Evolutionary conservation across 2,329 filamentous ascomycete genomes (phyloP).

Genomic region (Zymoseptoria tritici): DNA sequence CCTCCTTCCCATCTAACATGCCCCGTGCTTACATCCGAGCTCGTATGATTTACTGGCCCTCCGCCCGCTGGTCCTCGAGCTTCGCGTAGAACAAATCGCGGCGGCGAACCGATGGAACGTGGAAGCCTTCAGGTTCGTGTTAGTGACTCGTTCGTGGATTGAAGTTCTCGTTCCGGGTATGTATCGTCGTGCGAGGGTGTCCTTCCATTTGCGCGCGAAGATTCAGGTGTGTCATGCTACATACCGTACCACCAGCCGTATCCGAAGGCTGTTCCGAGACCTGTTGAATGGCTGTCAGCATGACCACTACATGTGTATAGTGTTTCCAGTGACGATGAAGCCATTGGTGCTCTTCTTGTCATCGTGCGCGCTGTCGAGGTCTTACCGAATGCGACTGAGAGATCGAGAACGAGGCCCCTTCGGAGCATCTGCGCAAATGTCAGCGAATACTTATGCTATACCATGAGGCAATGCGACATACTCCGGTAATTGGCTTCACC

Average conservation of each 20-base stretch:
- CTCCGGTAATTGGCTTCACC: constrained; percentile 46
- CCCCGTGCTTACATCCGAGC: neutral
- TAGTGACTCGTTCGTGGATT: constrained; percentile 5
- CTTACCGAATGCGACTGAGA: constrained; percentile 59
- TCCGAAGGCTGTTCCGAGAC: constrained; percentile 55
- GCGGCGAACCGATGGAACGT: constrained; percentile 56
- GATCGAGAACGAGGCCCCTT: constrained; percentile 57
- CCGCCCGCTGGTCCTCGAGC: constrained; percentile 54
- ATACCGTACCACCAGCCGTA: constrained; percentile 63
- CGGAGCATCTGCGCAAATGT: constrained; percentile 53
- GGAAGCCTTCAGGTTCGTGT: constrained; percentile 44
- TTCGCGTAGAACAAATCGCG: constrained; percentile 58
- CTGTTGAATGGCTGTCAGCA: constrained; percentile 31
- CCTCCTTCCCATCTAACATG: neutral
- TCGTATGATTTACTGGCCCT: constrained; percentile 33
- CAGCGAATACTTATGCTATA: constrained; percentile 5
- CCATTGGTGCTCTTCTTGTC: neutral
- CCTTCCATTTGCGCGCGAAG: constrained; percentile 5
- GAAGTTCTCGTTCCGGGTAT: neutral
- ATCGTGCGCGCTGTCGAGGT: constrained; percentile 14
- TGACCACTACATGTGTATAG: neutral
- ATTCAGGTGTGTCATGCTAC: constrained; percentile 22
- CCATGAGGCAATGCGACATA: constrained; percentile 29
- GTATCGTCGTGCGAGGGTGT: neutral
- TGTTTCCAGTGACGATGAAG: neutral